A percentile compares a stretch with the other conserved stretches of the same genome.
phyloP scores from a whole-genome alignment of 1,284 basidiomycete genomes.

The Pterulicium gracile region DNA sequence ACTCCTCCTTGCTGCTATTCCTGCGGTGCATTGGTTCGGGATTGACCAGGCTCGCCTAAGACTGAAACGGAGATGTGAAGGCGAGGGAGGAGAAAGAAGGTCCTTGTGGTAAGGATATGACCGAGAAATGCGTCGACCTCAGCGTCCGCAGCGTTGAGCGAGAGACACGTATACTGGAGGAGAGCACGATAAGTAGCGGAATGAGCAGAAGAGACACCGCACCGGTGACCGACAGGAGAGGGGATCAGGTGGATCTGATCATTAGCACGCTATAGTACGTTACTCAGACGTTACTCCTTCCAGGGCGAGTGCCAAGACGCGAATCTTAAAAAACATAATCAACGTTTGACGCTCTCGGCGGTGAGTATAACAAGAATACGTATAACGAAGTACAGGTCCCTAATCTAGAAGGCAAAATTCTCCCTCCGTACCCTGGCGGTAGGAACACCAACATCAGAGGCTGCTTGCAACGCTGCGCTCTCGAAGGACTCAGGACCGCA shows the following conservation, averaged over 20 bases:
- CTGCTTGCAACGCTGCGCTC: slow-evolving; percentile 10
- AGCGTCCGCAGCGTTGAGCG: neutral
- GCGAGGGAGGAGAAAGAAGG: neutral
- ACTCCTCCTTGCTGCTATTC: slow-evolving; percentile 2
- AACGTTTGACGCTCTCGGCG: too few species aligned
- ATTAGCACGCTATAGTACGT: too few species aligned
- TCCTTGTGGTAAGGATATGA: neutral
- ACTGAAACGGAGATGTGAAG: neutral
- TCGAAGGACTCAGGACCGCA: slow-evolving; percentile 14
- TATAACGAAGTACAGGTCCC: too few species aligned
- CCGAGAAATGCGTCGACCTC: neutral
- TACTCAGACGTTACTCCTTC: too few species aligned
- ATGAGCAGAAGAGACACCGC: neutral
- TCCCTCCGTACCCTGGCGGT: neutral
- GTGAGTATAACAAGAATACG: too few species aligned
- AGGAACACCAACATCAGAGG: neutral
- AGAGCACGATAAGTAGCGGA: neutral
- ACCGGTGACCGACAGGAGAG: too few species aligned
- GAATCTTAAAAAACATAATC: too few species aligned
- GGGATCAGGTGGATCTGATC: too few species aligned
- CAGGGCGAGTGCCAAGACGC: too few species aligned
- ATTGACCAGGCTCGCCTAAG: neutral
- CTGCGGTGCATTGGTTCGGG: neutral
- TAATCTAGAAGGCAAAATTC: slow-evolving; percentile 4
- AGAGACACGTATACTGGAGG: slow-evolving; percentile 1